phyloP scores from a whole-genome alignment of 176 grass and related monocot species.

The Cenchrus purpureus region DNA sequence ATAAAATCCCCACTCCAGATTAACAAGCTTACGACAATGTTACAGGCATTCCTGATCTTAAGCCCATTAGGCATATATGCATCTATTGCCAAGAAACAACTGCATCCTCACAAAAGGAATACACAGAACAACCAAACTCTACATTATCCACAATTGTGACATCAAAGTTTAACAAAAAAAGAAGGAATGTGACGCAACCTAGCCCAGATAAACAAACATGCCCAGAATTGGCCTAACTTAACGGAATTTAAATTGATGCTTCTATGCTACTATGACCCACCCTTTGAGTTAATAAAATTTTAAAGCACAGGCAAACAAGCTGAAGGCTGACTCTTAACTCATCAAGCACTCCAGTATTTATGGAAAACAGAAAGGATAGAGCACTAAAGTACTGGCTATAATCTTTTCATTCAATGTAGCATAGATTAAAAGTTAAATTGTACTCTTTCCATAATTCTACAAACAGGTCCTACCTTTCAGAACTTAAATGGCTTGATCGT shows the following conservation, averaged over 20 bases:
- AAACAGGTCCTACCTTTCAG: background rate
- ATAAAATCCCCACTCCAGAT: background rate
- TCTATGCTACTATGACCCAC: background rate
- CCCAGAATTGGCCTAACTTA: background rate
- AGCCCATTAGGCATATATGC: slow-evolving; percentile 1
- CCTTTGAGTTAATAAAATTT: background rate
- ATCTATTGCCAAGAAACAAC: background rate
- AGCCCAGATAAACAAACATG: background rate
- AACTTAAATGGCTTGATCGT: background rate
- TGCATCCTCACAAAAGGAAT: background rate
- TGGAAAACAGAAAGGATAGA: background rate
- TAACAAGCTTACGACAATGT: background rate
- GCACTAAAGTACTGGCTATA: background rate
- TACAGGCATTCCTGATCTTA: background rate
- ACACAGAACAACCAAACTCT: background rate
- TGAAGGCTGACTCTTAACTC: background rate
- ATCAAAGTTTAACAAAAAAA: background rate
- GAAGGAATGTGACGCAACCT: background rate
- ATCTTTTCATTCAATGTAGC: background rate
- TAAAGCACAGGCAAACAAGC: background rate
- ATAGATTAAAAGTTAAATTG: background rate
- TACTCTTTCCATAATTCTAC: background rate
- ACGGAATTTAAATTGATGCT: background rate
- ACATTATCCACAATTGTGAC: slow-evolving; percentile 1
- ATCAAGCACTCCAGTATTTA: background rate